Evolutionary conservation across 2,329 filamentous ascomycete genomes (phyloP), one percentile per base, ranked within the genome.

Genomic region (Sclerotinia trifoliorum): DNA sequence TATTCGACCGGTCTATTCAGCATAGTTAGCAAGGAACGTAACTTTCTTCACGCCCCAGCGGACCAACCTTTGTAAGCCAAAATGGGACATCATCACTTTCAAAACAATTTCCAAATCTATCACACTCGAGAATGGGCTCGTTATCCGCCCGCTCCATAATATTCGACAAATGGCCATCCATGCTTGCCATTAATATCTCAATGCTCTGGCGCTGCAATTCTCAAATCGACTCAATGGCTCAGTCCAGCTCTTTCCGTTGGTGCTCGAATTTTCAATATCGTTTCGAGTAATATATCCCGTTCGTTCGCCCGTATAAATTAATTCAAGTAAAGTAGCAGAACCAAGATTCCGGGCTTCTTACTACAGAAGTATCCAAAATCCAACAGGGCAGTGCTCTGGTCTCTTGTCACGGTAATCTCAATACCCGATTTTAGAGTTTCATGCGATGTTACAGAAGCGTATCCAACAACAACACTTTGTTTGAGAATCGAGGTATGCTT

Each of bases 31-130:
- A 48, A 56, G 32, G n/a, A 68, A 24, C 24, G 19, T 1, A n/a
- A 3, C 1, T 61, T 61, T 39, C 21, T 32, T 61, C 24, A 13
- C 4, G 39, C 61, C 7, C 60, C 13, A 48, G n/a, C n/a, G 24
- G 63, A 71, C 78, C 24, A 74, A 80, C 80, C 70, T 72, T 79
- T n/a, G 79, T 78, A 68, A 75, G 79, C 80, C 80, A 81, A 67
- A 80, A 81, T 6, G 75, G 68, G 60, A 73, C 74, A 55, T 76
- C 26, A 26, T 52, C 60, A 39, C n/a, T 75, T 63, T 76, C 74
- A 64, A 78, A 76, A 54, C 76, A 75, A 61, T 73, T 49, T 11
- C 62, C 61, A 66, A 29, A 49, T 52, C 48, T 56, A 48, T 69
- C 29, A 39, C 60, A 63, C 11, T 51, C 60, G 5, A 63, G 0